phyloP scores from a whole-genome alignment of 768 basidiomycete species.

The Panellus pusillus region DNA sequence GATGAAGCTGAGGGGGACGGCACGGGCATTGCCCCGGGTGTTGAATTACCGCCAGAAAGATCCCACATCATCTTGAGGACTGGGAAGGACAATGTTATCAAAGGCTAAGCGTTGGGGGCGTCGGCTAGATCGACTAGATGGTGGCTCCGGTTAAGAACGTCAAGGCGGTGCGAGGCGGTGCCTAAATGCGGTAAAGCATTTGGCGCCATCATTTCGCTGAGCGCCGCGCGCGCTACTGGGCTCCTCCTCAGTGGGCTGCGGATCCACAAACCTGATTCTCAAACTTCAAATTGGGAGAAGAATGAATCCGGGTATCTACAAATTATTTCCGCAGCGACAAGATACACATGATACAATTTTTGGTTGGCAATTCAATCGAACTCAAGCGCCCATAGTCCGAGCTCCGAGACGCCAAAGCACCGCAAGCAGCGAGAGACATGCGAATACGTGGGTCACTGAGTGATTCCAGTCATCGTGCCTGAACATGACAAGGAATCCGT shows the following conservation, averaged over 20 bases:
- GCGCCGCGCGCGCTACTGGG: too few species aligned
- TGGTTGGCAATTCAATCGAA: neutral
- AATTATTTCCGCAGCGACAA: too few species aligned
- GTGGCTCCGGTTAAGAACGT: slow-evolving; percentile 13
- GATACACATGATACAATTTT: too few species aligned
- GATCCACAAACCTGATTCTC: too few species aligned
- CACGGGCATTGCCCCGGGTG: slow-evolving; percentile 7
- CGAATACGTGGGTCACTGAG: neutral
- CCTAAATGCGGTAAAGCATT: too few species aligned
- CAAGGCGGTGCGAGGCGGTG: neutral
- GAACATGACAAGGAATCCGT: too few species aligned
- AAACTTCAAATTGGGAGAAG: too few species aligned
- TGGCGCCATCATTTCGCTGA: too few species aligned
- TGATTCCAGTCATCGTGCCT: neutral
- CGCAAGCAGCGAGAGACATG: neutral
- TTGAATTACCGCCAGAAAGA: slow-evolving; percentile 12
- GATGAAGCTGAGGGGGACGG: neutral
- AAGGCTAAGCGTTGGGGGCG: neutral
- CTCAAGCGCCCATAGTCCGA: neutral
- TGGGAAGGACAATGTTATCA: too few species aligned
- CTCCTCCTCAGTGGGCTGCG: too few species aligned
- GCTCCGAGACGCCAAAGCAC: neutral
- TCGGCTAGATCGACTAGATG: neutral
- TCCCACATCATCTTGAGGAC: slow-evolving; percentile 20
- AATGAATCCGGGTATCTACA: too few species aligned